A percentile compares a stretch with the other conserved stretches of the same genome.
Conservation (phyloP, 2,329 filamentous ascomycete species). For the Ophiostoma sp. region DNA sequence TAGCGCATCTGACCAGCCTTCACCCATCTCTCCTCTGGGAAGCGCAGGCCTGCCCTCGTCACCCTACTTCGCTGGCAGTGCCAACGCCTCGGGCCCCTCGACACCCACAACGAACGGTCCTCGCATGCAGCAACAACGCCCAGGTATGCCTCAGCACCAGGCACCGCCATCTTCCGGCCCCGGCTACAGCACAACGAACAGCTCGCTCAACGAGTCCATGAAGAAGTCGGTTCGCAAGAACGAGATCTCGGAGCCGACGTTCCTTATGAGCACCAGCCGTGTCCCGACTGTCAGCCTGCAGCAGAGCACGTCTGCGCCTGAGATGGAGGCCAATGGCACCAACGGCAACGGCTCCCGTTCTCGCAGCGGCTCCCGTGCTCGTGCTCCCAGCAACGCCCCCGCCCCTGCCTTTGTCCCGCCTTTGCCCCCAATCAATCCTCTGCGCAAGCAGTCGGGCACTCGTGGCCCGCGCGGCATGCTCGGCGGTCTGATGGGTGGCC, state of each 20-base stretch:
- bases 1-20: conserved; percentile 44
- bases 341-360: conserved; percentile 38
- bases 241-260: conserved; percentile 54
- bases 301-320: conserved; percentile 30
- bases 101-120: conserved; percentile 38
- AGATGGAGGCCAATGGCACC: conserved; percentile 31
- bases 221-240: conserved; percentile 47
- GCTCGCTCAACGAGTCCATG: conserved; percentile 42
- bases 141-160: conserved; percentile 29
- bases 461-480: conserved; percentile 43
- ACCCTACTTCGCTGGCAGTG: conserved; percentile 33
- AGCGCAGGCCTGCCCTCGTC: conserved; percentile 36
- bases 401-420: conserved; percentile 40
- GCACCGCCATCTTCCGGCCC: background rate
- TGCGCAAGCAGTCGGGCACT: conserved; percentile 45
- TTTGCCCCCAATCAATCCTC: conserved; percentile 60
- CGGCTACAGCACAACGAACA: conserved; percentile 32
- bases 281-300: conserved; percentile 47
- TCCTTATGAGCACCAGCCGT: conserved; percentile 49
- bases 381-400: conserved; percentile 42
- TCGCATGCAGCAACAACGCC: conserved; percentile 15
- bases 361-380: conserved; percentile 42
- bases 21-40: conserved; percentile 47
- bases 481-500: conserved; percentile 39
- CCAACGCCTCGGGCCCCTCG: conserved; percentile 36